Evolutionary conservation across 805 yeast species (phyloP).

Genomic region (Saccharomycopsis malanga): DNA sequence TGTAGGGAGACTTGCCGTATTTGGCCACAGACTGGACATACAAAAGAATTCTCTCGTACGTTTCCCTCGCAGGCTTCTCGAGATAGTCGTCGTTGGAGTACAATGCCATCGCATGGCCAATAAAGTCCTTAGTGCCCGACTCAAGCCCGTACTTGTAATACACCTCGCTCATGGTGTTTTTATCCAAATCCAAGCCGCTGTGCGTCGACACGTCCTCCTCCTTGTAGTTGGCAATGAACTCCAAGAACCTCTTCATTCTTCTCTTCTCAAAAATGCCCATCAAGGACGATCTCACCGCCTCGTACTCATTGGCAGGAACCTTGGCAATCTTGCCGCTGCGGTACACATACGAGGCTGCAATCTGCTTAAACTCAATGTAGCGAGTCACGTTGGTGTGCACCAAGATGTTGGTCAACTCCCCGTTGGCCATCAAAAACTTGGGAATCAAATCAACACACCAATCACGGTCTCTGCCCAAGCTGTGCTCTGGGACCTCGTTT

Average conservation of each 20-base stretch:
- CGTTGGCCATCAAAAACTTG: slow-evolving; percentile 94
- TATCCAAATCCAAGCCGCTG: slow-evolving; percentile 78
- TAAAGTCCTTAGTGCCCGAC: slow-evolving; percentile 87
- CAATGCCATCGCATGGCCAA: slow-evolving; percentile 98
- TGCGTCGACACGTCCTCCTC: slow-evolving; percentile 78
- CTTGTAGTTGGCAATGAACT: slow-evolving; percentile 74
- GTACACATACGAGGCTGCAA: slow-evolving; percentile 92
- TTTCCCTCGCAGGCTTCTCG: slow-evolving; percentile 83
- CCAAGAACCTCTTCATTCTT: slow-evolving; percentile 86
- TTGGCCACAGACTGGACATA: slow-evolving; percentile 89
- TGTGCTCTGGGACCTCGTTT: slow-evolving; percentile 48
- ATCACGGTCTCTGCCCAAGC: slow-evolving; percentile 84
- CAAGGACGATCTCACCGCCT: slow-evolving; percentile 84
- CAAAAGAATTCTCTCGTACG: slow-evolving; percentile 76
- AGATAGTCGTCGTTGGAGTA: slow-evolving; percentile 91
- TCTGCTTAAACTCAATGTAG: slow-evolving; percentile 92
- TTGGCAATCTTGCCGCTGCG: slow-evolving; percentile 86
- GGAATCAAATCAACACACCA: slow-evolving; percentile 98
- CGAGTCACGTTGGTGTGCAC: slow-evolving; percentile 95
- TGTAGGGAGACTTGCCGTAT: slow-evolving; percentile 93
- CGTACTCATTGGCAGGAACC: slow-evolving; percentile 87
- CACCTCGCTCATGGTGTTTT: slow-evolving; percentile 84
- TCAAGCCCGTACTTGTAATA: slow-evolving; percentile 87
- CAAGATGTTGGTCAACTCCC: slow-evolving; percentile 91
- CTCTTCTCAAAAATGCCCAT: slow-evolving; percentile 97